Base-by-base conservation (phyloP, 208 protist species). In the Acanthamoeba comandoni region DNA sequence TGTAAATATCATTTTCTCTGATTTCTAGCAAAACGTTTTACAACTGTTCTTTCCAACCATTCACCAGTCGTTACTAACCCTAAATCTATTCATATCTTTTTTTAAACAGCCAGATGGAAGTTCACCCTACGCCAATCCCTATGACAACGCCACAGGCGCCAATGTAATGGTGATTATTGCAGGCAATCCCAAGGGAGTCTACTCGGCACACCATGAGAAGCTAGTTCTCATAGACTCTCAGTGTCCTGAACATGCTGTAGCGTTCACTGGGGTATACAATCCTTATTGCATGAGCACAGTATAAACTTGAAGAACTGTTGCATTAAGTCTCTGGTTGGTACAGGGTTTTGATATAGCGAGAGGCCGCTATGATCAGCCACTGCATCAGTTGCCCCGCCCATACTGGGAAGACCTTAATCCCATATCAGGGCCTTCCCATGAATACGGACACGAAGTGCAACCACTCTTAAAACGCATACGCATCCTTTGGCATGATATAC, bases 171-270 rank as follows among this genome's bases (percentile, higher is more conserved):
- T 94, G 52, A 80, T 94, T 13, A 93, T 95, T 31, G 94, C 92
- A 2, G 94, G 94, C 57, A 95, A 94, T 26, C 94, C 94, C 22
- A 92, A 92, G 49, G 94, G 94, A 29, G 89, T 95, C 11, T 91
- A 92, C 9, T 93, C 92, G 31, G 92, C 91, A 13, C 94, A 95
- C 80, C 94, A 95, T 65, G 94, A 95, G 58, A 95, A 95, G 77
- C 22, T 95, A 13, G 82, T 95, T n/a, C 52, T 95, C 0, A 75
- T 95, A 3, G 94, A 95, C 80, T 62, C 85, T 11, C 91, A 95
- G 19, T 94, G 91, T 64, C 91, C 93, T 2, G 57, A 91, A 11
- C 82, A 94, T 48, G 57, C 62, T 22, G 69, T 94, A 29, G 91
- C 93, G 5, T 95, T 95, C 64, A 94, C 87, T 24, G 94, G 94